A percentile compares a stretch with the other conserved stretches of the same genome.
Conservation (phyloP, 345 rosid genomes). For the Diplotaxis tenuifolia region DNA sequence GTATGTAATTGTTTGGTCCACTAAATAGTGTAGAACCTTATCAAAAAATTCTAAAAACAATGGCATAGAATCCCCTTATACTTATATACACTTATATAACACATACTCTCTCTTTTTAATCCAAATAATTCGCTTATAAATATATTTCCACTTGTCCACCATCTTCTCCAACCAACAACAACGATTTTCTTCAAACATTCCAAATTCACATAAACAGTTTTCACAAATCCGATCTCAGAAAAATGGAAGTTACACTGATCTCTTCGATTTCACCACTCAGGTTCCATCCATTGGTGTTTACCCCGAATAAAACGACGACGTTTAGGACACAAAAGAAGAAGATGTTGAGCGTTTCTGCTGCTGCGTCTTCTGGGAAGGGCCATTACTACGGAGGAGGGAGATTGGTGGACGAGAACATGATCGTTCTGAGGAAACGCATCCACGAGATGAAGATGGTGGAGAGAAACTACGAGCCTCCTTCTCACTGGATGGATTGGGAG, state of each 20-base stretch:
- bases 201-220: not conserved
- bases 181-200: not conserved
- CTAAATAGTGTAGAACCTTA: too few species aligned
- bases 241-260: constrained; percentile 26
- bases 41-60: too few species aligned
- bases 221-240: not conserved
- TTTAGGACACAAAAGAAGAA: not conserved
- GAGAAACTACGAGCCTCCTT: constrained; percentile 63
- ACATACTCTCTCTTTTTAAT: not conserved
- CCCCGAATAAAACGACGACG: not conserved
- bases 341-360: constrained; percentile 5
- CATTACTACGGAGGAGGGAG: constrained; percentile 39
- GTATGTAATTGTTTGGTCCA: too few species aligned
- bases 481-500: constrained; percentile 76
- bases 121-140: constrained; percentile 25
- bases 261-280: constrained; percentile 16
- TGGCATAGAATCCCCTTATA: too few species aligned
- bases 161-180: constrained; percentile 8
- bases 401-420: constrained; percentile 60
- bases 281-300: constrained; percentile 7
- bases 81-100: too few species aligned
- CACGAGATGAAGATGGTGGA: constrained; percentile 65
- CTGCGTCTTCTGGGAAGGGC: constrained; percentile 20
- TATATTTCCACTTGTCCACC: constrained; percentile 23
- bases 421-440: constrained; percentile 53